phyloP scores from a whole-genome alignment of 2,329 filamentous ascomycete genomes.

The Colletotrichum endophyticum region DNA sequence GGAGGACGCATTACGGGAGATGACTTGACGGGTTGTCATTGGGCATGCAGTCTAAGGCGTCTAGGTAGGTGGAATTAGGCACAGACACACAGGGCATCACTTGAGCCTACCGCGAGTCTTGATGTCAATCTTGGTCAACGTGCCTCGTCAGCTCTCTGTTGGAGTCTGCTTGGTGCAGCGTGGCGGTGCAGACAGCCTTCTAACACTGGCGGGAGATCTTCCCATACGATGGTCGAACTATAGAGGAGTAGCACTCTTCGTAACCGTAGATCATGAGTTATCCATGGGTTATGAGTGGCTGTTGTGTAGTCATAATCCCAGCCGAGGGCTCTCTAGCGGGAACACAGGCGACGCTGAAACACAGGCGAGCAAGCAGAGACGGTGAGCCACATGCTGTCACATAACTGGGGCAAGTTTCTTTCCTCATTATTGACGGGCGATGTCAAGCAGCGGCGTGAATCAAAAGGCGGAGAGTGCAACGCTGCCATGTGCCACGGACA shows the following conservation, averaged over 20 bases:
- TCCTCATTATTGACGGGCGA: not conserved
- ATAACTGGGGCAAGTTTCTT: too few relatives aligned
- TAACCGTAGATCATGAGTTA: not conserved
- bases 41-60: not conserved
- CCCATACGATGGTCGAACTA: not conserved
- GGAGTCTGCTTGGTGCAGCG: not conserved
- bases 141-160: not conserved
- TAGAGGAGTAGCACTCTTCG: not conserved
- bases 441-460: not conserved
- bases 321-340: not conserved
- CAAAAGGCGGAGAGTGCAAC: not conserved
- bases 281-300: not conserved
- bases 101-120: not conserved
- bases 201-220: not conserved
- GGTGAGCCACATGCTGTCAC: not conserved
- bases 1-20: not conserved
- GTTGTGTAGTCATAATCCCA: not conserved
- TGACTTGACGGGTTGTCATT: not conserved
- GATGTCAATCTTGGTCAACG: not conserved
- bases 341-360: not conserved
- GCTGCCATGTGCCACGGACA: conserved; percentile 7
- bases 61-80: not conserved
- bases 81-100: not conserved
- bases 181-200: not conserved
- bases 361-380: not conserved